A percentile compares a stretch with the other conserved stretches of the same genome.
These are phyloP conservation scores for Stagonosporopsis tanaceti DNA, from an alignment of 2,329 filamentous ascomycete genomes.

Conservation along the genomic window DNA sequence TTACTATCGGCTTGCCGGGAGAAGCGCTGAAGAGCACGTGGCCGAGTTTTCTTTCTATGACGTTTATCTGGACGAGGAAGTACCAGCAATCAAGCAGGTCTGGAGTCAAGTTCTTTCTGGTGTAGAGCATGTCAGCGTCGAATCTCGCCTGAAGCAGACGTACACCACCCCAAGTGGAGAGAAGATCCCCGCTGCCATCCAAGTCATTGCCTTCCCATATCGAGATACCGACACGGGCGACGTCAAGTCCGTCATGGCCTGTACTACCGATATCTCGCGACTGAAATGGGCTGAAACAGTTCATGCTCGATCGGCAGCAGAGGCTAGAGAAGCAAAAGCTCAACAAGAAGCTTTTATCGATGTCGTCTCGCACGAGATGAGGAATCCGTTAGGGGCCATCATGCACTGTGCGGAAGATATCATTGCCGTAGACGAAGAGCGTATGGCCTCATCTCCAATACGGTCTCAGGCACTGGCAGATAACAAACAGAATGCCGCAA, in stretches of 20 bases:
- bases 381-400: slow-evolving; percentile 53
- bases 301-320: slow-evolving; percentile 42
- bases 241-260: slow-evolving; percentile 42
- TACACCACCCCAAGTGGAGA: slow-evolving; percentile 34
- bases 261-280: slow-evolving; percentile 44
- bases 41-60: slow-evolving; percentile 25
- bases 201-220: slow-evolving; percentile 37
- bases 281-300: slow-evolving; percentile 47
- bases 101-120: slow-evolving; percentile 28
- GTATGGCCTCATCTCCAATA: slow-evolving; percentile 1
- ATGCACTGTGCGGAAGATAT: slow-evolving; percentile 54
- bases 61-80: slow-evolving; percentile 31
- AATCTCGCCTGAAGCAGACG: slow-evolving; percentile 30
- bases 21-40: slow-evolving; percentile 13
- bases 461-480: slow-evolving; percentile 27
- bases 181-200: slow-evolving; percentile 29
- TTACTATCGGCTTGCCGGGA: slow-evolving; percentile 29
- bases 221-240: slow-evolving; percentile 25
- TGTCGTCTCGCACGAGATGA: slow-evolving; percentile 52
- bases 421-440: slow-evolving; percentile 38
- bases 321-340: slow-evolving; percentile 44
- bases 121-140: slow-evolving; percentile 27
- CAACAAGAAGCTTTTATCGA: slow-evolving; percentile 48
- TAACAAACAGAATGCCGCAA: slow-evolving; percentile 44
- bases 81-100: slow-evolving; percentile 18